phyloP scores from a whole-genome alignment of 2,329 filamentous ascomycete species.

The Paecilomyces sp. region DNA sequence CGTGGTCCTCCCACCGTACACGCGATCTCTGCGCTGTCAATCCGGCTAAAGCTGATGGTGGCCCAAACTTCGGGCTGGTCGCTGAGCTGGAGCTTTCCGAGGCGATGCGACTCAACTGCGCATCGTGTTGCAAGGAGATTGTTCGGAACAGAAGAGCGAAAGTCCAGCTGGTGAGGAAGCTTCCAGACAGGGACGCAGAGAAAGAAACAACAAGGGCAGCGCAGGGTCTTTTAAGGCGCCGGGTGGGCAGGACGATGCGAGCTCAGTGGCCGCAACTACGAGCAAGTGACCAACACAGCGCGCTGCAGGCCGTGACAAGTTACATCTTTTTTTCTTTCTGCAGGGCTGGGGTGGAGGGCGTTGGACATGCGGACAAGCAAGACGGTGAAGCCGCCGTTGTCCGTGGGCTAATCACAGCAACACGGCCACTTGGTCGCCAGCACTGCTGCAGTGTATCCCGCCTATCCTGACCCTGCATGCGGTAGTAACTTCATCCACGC shows the following conservation, averaged over 20 bases:
- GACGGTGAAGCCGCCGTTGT: neutral
- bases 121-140: neutral
- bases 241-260: constrained; percentile 6
- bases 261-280: neutral
- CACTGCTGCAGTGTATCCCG: neutral
- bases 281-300: constrained; percentile 2
- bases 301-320: constrained; percentile 5
- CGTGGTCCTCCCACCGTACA: neutral
- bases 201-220: neutral
- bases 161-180: neutral
- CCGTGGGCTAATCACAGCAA: neutral
- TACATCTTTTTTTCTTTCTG: neutral
- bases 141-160: neutral
- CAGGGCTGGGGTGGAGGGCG: neutral
- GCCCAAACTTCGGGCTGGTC: neutral
- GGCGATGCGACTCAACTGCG: neutral
- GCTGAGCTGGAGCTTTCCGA: neutral
- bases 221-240: neutral
- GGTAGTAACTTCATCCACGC: neutral
- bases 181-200: neutral
- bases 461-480: neutral
- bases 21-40: neutral
- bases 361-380: neutral
- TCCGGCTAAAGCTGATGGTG: neutral
- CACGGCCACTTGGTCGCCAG: neutral